A percentile compares a stretch with the other conserved stretches of the same genome.
Evolutionary conservation across 306 rosid species (phyloP).

Genomic region (Dicorynia guianensis): DNA sequence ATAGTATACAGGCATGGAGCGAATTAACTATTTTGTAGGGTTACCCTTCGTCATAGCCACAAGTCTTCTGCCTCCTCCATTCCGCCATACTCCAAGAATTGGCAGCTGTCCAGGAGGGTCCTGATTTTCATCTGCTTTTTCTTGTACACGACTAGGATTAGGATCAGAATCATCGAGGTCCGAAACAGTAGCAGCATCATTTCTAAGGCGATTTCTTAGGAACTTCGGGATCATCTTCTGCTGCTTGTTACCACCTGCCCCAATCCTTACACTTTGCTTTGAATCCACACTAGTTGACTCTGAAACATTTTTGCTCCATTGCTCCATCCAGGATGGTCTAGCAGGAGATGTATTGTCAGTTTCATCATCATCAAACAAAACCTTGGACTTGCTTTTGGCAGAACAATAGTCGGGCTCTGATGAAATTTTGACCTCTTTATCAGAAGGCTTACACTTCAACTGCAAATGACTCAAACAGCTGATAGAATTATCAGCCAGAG

Average conservation of each 20-base stretch:
- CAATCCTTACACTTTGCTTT: conserved; percentile 58
- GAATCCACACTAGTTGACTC: conserved; percentile 47
- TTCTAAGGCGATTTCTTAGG: conserved; percentile 80
- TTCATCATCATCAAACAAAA: conserved; percentile 40
- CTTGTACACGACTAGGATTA: conserved; percentile 32
- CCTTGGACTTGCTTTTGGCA: conserved; percentile 63
- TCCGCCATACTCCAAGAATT: too few species aligned
- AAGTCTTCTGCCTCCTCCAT: too few species aligned
- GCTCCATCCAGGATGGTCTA: conserved; percentile 48
- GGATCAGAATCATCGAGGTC: conserved; percentile 52
- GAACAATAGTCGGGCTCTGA: conserved; percentile 77
- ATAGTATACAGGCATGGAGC: too few species aligned
- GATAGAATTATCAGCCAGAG: conserved; percentile 65
- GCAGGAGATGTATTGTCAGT: conserved; percentile 40
- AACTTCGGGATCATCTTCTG: conserved; percentile 81
- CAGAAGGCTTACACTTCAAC: conserved; percentile 60
- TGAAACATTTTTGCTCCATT: conserved; percentile 45
- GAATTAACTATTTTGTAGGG: too few species aligned
- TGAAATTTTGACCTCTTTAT: conserved; percentile 67
- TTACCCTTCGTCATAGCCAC: too few species aligned
- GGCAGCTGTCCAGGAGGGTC: too few species aligned
- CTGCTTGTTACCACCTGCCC: conserved; percentile 75
- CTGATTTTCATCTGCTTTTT: too few species aligned
- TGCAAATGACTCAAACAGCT: conserved; percentile 75
- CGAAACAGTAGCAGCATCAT: conserved; percentile 66